Evolutionary conservation across 164 flowering plant genomes (phyloP), one percentile per base, ranked within the genome.

Genomic region (Tetracentron sinense): DNA sequence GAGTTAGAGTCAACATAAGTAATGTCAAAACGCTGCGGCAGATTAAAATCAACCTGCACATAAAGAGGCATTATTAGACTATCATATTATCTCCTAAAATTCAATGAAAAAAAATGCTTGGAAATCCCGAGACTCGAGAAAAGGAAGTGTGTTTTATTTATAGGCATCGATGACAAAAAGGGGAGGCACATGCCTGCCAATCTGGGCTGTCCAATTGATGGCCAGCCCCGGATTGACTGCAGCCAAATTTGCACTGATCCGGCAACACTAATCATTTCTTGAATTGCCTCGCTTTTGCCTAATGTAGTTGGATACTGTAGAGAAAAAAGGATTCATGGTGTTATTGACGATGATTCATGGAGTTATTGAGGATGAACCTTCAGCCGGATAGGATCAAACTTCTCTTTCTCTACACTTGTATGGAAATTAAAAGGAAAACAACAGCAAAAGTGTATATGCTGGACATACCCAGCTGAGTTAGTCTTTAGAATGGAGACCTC

Each of bases 21-120:
- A 29, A 94, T 85, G 81, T 94, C 93, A 78, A 94, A 94, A 6
- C 97, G 82, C 71, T 89, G 79, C 0, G 99, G 99, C 60, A 94
- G 71, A 69, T 94, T 91, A 63, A 94, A 94, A 74, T 94, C 99
- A 63, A 94, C 96, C 99, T 94, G 84, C 26, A 42, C 42, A 69
- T 16, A 67, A 22, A 16, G 17, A 35, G 5, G 19, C 27, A 28
- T 50, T 54, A 25, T 47, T 33, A 55, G 61, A 17, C 21, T 31
- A 35, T 26, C 17, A 16, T 42, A 30, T 54, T 6, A 17, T 14
- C 2, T 15, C 20, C 14, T 38, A 12, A 38, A 12, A 8, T 38
- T 38, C 1, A 12, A 38, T 38, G 44, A 38, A 38, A 38, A 38
- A 3, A 4, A 38, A 38, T 12, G 44, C 10, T 33, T 33, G 10